Evolutionary conservation across 768 basidiomycete genomes (phyloP).

Genomic region (Lactarius quietus): DNA sequence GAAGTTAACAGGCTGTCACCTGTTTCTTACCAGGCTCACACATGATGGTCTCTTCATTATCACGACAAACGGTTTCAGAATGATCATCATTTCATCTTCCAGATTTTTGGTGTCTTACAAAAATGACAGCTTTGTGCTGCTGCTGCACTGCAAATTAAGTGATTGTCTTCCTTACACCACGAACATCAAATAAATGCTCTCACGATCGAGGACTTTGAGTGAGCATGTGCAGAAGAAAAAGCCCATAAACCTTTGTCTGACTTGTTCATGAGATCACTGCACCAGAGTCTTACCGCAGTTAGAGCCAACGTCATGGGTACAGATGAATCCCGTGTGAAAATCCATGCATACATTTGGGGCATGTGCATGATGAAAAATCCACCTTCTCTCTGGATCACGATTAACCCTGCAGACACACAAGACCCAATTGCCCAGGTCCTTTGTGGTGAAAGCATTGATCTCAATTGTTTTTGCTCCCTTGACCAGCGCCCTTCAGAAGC

Average conservation of each 20-base stretch:
- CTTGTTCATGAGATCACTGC: background rate
- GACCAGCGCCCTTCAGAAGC: slow-evolving; percentile 41
- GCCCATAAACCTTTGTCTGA: background rate
- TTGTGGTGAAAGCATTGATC: slow-evolving; percentile 41
- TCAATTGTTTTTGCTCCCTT: slow-evolving; percentile 38
- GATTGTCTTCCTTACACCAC: no score
- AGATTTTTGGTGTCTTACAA: no score
- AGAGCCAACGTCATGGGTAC: background rate
- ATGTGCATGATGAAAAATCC: background rate
- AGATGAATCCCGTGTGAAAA: background rate
- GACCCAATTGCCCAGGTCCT: slow-evolving; percentile 46
- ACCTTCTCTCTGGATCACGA: slow-evolving; percentile 39
- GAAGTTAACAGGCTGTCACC: no score
- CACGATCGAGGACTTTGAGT: background rate
- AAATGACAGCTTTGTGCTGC: no score
- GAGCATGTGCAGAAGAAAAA: background rate
- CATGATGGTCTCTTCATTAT: no score
- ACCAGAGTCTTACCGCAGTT: background rate
- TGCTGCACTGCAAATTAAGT: no score
- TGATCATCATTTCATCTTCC: no score
- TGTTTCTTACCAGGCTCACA: no score
- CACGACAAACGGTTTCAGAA: no score
- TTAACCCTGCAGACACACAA: slow-evolving; percentile 41
- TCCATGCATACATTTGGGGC: background rate
- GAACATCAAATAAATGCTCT: no score